phyloP scores from a whole-genome alignment of 108 stramenopile genomes.

The Mediolabrus comicus region DNA sequence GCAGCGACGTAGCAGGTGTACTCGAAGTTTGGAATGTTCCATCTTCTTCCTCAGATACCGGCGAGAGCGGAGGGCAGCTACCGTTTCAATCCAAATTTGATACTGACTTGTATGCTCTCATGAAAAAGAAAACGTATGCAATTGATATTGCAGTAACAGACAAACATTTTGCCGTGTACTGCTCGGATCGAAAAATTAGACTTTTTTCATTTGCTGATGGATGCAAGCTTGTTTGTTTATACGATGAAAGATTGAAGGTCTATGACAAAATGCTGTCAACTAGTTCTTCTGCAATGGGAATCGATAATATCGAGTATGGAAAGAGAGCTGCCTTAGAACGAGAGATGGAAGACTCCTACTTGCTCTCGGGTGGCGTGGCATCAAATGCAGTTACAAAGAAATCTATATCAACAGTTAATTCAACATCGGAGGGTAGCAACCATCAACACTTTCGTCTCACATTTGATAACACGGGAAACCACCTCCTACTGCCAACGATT shows the following conservation, averaged over 20 bases:
- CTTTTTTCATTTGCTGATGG: conserved; percentile 80
- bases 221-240: conserved; percentile 75
- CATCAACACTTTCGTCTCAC: conserved; percentile 41
- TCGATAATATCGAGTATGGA: conserved; percentile 90
- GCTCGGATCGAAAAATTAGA: conserved; percentile 80
- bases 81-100: conserved; percentile 77
- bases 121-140: conserved; percentile 85
- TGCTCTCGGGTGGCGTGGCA: conserved; percentile 30
- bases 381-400: conserved; percentile 24
- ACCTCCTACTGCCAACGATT: conserved; percentile 85
- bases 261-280: conserved; percentile 56
- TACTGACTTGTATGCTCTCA: conserved; percentile 89
- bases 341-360: conserved; percentile 75
- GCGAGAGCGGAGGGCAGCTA: conserved; percentile 16
- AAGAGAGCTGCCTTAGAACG: conserved; percentile 85
- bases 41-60: conserved; percentile 1
- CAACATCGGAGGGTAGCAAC: conserved; percentile 27
- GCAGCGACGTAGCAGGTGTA: conserved; percentile 86
- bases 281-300: conserved; percentile 43
- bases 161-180: conserved; percentile 78
- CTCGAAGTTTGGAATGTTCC: conserved; percentile 88
- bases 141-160: conserved; percentile 58
- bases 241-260: conserved; percentile 85
- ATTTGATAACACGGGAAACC: conserved; percentile 89
- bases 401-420: conserved; percentile 12